Base-by-base conservation (phyloP, 1,284 basidiomycete species). In the Pyrrhoderma lamaoense region DNA sequence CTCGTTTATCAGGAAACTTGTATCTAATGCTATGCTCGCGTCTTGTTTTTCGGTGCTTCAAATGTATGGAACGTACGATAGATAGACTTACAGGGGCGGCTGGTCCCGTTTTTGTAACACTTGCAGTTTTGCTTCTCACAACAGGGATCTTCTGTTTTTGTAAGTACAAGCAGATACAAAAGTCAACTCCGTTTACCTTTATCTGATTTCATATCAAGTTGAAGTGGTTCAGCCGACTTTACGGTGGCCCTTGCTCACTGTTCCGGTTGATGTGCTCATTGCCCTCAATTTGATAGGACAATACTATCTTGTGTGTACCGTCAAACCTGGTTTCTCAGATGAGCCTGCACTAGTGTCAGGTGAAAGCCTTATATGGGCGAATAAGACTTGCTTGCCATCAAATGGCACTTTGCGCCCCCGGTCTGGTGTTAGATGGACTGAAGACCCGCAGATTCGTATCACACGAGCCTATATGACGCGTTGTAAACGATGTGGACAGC, bases 81-180 rank as follows among this genome's bases (percentile, higher is more conserved):
- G 92, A 96, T 66, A 74, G 76, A 61, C 59, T 95, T 38, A 96
- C 92, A 0, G 92, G 93, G 53, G 83, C 86, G 47, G 93, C 91
- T 13, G 94, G 95, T 0, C 93, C 93, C 0, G 77, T 88, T 60
- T 98, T 98, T 66, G 79, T 98, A 47, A 75, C 69, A 0, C 70
- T 93, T 21, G 93, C 92, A 13, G 72, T 85, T 57, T 58, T 81
- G 4, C 74, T 98, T 40, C 81, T 94, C 36, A 66, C 72, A 2
- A 63, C 74, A 0, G 92, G 90, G 21, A 73, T 79, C 0, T 59
- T 91, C 56, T 83, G 80, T 56, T 98, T 96, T 65, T 93, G 92
- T 94, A 60, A 66, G 87, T 75, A n/a, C n/a, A n/a, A 16, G 45
- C 42, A 45, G 27, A 2, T 21, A 3, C 36, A 16, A 36, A 36